phyloP scores from a whole-genome alignment of 352 stramenopile species.

The Pythium diclinum region DNA sequence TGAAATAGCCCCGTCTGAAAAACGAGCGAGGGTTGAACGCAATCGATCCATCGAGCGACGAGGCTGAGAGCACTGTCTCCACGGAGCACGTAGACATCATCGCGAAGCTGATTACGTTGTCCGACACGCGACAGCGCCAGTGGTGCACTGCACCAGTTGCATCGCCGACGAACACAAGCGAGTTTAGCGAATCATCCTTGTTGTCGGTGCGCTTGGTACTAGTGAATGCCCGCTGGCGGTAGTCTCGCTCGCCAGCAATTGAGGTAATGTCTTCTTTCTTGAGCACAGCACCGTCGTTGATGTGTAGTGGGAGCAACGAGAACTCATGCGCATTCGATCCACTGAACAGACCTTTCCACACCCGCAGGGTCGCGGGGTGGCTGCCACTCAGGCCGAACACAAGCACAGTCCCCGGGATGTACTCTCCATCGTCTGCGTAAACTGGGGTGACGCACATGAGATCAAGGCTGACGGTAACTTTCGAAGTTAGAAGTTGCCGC shows the following conservation, averaged over 20 bases:
- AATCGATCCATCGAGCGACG: constrained; percentile 18
- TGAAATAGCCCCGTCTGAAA: constrained; percentile 36
- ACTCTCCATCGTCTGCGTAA: constrained; percentile 78
- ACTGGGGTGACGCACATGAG: constrained; percentile 66
- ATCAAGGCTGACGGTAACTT: constrained; percentile 32
- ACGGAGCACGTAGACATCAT: constrained; percentile 49
- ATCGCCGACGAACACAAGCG: constrained; percentile 75
- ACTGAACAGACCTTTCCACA: constrained; percentile 62
- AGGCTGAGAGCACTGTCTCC: constrained; percentile 6
- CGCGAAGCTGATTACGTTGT: constrained; percentile 55
- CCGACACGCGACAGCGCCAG: constrained; percentile 65
- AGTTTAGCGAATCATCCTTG: constrained; percentile 43
- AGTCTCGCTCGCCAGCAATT: constrained; percentile 74
- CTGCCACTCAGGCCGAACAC: constrained; percentile 55
- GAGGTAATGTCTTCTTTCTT: constrained; percentile 66
- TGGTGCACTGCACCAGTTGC: constrained; percentile 56
- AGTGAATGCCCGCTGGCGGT: constrained; percentile 75
- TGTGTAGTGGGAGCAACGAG: constrained; percentile 44
- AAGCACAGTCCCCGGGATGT: constrained; percentile 60
- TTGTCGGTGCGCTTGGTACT: constrained; percentile 31
- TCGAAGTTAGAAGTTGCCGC: constrained; percentile 40
- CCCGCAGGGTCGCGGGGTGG: constrained; percentile 48
- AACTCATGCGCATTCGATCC: constrained; percentile 34
- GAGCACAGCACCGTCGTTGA: constrained; percentile 44
- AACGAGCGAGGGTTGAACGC: constrained; percentile 23